Conservation (phyloP, 192 early-diverging fungal species). For the Coemansia sp. region DNA sequence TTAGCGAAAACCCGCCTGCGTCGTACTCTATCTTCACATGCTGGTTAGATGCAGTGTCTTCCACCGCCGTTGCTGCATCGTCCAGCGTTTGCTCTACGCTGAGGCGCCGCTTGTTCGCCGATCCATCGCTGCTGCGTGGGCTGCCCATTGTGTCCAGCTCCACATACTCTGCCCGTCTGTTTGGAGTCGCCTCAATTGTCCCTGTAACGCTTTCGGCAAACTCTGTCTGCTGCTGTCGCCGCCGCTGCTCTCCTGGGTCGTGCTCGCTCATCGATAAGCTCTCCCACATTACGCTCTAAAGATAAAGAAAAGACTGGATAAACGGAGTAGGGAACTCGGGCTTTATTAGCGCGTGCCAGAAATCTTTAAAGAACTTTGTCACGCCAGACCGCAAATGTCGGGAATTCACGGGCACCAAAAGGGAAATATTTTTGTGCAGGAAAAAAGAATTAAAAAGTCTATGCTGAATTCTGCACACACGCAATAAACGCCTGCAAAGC, state of each 20-base stretch:
- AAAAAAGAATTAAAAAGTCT: slow-evolving; percentile 1
- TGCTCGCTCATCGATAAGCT: slow-evolving; percentile 30
- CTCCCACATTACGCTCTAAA: slow-evolving; percentile 23
- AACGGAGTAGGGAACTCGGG: not conserved
- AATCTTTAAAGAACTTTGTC: not conserved
- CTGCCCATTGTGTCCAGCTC: slow-evolving; percentile 17
- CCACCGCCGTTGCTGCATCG: slow-evolving; percentile 35
- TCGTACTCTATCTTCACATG: slow-evolving; percentile 46
- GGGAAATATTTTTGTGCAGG: not conserved
- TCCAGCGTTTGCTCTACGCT: slow-evolving; percentile 16
- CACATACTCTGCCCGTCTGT: slow-evolving; percentile 15
- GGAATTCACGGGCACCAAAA: slow-evolving; percentile 1
- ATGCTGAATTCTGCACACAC: not conserved
- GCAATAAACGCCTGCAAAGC: not conserved
- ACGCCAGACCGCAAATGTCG: not conserved
- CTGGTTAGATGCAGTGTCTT: slow-evolving; percentile 33
- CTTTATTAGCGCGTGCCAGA: not conserved
- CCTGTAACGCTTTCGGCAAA: slow-evolving; percentile 7
- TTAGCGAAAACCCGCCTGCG: slow-evolving; percentile 53
- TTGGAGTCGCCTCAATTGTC: not conserved
- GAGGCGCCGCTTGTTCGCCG: not conserved
- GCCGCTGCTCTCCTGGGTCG: slow-evolving; percentile 8
- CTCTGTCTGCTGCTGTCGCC: slow-evolving; percentile 4
- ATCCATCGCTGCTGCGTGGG: slow-evolving; percentile 3
- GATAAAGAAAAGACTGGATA: not conserved